Base-by-base conservation (phyloP, 371 early-diverging fungal species). In the Batrachochytrium dendrobatidis region DNA sequence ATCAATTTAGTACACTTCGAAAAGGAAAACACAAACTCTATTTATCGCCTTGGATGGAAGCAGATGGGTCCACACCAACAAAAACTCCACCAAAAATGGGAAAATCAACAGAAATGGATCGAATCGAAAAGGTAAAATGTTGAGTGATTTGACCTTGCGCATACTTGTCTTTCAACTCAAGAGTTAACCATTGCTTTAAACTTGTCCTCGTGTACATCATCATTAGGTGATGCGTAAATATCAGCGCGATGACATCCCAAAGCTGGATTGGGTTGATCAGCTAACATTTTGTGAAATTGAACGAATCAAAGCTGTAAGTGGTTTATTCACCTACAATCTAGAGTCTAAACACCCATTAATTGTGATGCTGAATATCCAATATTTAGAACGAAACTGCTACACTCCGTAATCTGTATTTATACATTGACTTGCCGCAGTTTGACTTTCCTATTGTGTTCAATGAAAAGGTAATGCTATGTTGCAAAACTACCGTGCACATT, bases 401-500 rank as follows among this genome's bases (percentile, higher is more conserved):
- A 84, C 77, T 76, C 69, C 76, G 80, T 17, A 80, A 83, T 5
- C 59, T 89, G 59, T 69, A 83, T 53, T 71, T 97, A 3, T 89
- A 89, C 68, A 77, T 97, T 17, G 89, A 92, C 34, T 75, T 97
- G 18, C 94, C 94, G 0, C 86, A 84, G 60, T 97, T 94, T 69
- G 94, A 95, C 70, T 94, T 94, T 67, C 92, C 95, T 0, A 76
- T 94, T 7, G 84, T 94, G 5, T 92, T 82, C 73, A 85, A 89
- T 60, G 93, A 95, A 71, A 82, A 85, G 70, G 75, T 69, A 39
- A 64, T 56, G 30, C 63, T 39, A 12, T 15, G n/a, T 39, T n/a
- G n/a, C 39, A 39, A 39, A 15, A 12, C 39, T 39, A 4, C 30
- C 52, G 30, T 8, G 15, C 52, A 3, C 6, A 5, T 3, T 52